Conservation (phyloP, 805 yeast genomes). For the Tetrapisispora phaffii region DNA sequence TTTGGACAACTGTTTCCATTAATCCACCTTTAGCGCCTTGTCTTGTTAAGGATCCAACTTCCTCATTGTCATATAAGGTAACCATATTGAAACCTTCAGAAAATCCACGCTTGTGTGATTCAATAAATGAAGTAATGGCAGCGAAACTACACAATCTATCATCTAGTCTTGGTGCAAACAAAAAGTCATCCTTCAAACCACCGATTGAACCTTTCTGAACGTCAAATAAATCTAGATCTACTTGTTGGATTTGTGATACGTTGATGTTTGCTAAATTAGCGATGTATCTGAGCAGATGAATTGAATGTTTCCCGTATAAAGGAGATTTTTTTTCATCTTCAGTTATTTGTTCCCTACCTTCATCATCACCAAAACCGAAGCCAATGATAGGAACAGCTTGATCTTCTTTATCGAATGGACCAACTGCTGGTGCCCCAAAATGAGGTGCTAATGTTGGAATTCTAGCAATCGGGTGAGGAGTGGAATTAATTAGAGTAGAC, state of each 20-base stretch:
- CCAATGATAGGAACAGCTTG: slow-evolving; percentile 74
- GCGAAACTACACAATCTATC: slow-evolving; percentile 76
- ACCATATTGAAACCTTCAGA: slow-evolving; percentile 43
- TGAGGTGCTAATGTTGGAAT: slow-evolving; percentile 84
- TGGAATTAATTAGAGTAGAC: slow-evolving; percentile 42
- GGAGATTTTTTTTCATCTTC: slow-evolving; percentile 57
- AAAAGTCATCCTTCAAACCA: slow-evolving; percentile 66
- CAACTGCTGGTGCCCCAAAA: slow-evolving; percentile 59
- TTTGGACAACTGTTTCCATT: slow-evolving; percentile 51
- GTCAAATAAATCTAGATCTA: slow-evolving; percentile 74
- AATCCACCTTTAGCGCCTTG: slow-evolving; percentile 78
- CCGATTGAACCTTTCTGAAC: slow-evolving; percentile 72
- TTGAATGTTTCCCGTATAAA: slow-evolving; percentile 56
- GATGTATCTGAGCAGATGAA: slow-evolving; percentile 57
- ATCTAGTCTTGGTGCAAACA: slow-evolving; percentile 76
- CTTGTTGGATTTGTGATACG: slow-evolving; percentile 53
- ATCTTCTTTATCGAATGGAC: slow-evolving; percentile 70
- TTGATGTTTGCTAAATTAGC: slow-evolving; percentile 49
- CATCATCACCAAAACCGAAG: slow-evolving; percentile 32
- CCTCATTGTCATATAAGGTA: slow-evolving; percentile 70
- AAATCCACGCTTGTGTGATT: slow-evolving; percentile 30
- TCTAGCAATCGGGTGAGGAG: slow-evolving; percentile 65
- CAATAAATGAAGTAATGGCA: slow-evolving; percentile 52
- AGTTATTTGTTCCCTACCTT: slow-evolving; percentile 36
- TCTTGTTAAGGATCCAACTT: slow-evolving; percentile 70